Base-by-base conservation (phyloP, 2,329 filamentous ascomycete species). In the Neopestalotiopsis sp. region DNA sequence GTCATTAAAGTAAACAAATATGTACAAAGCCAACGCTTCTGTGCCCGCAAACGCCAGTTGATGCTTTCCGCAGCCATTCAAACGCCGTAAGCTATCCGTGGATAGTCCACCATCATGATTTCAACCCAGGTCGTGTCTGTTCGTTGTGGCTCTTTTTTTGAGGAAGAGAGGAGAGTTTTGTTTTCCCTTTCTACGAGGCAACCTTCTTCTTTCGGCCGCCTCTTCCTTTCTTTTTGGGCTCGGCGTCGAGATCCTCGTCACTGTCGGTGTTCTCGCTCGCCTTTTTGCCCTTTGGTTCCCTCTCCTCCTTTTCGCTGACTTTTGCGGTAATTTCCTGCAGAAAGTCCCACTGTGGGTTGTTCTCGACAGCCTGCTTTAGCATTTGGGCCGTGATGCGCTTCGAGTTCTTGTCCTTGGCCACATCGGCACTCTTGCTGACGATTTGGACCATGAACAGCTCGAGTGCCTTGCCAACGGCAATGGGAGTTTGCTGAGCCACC, bases 401-500 rank as follows among this genome's bases (percentile, higher is more conserved):
- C 0, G 94, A 95, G 71, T 91, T 93, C 79, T 93, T 94, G 70
- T 92, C 88, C 74, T 89, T 90, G 65, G 96, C 95, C 74, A 97
- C 91, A 66, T 92, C 89, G 62, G 96, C 94, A 68, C 95, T 94
- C 79, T 95, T 95, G 34, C 91, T 91, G 71, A 98, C 95, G 68
- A 99, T 87, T 57, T 94, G 91, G 71, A 98, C 94, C 96, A 99
- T 99, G 79, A 99, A 99, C 9, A 99, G 87, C 82, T 99, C 96
- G 6, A 99, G 87, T 17, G 96, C 96, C 84, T 98, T 98, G 74
- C 94, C 94, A 59, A 98, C 95, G 32, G 95, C 96, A 68, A 97
- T 97, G 17, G 95, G 95, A 0, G 96, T 98, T 71, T 98, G 96
- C 81, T 99, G 96, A 4, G 96, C 95, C 10, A 99, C 96, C 83